A percentile compares a stretch with the other conserved stretches of the same genome.
Conservation (phyloP, 176 grass and related monocot genomes). For the Typha latifolia region DNA sequence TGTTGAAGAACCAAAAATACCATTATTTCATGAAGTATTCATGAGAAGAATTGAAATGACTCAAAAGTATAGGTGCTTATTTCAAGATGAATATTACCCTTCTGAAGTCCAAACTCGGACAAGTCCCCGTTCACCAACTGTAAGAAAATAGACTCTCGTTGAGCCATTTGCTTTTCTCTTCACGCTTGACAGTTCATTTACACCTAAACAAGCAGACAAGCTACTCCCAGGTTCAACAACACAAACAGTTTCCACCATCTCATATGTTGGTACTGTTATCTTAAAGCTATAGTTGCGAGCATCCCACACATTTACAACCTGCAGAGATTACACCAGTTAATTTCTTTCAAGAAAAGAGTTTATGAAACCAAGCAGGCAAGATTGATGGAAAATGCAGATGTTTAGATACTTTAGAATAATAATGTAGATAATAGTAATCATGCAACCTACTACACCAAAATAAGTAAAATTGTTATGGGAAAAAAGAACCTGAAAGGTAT, state of each 20-base stretch:
- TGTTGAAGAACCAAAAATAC: slow-evolving; percentile 36
- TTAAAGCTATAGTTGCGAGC: slow-evolving; percentile 58
- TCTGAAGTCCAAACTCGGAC: slow-evolving; percentile 77
- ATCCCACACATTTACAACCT: slow-evolving; percentile 87
- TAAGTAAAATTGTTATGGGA: neutral
- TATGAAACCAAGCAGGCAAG: neutral
- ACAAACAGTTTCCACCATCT: slow-evolving; percentile 86
- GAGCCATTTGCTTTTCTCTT: slow-evolving; percentile 25
- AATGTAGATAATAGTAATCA: neutral
- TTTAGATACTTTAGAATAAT: neutral
- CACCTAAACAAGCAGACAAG: slow-evolving; percentile 42
- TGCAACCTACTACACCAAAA: neutral
- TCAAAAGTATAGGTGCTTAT: slow-evolving; percentile 7
- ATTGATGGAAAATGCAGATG: neutral
- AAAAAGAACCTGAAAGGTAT: neutral
- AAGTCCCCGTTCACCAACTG: slow-evolving; percentile 79
- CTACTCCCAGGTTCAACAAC: slow-evolving; percentile 45
- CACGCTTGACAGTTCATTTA: slow-evolving; percentile 19
- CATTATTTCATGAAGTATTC: slow-evolving; percentile 8
- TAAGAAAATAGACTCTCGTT: slow-evolving; percentile 53
- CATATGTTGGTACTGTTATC: slow-evolving; percentile 74
- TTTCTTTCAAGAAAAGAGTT: neutral
- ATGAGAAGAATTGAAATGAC: neutral
- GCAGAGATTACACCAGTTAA: slow-evolving; percentile 16
- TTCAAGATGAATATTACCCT: slow-evolving; percentile 42